phyloP scores from a whole-genome alignment of 805 yeast species.

The Suhomyces tanzawaensis region DNA sequence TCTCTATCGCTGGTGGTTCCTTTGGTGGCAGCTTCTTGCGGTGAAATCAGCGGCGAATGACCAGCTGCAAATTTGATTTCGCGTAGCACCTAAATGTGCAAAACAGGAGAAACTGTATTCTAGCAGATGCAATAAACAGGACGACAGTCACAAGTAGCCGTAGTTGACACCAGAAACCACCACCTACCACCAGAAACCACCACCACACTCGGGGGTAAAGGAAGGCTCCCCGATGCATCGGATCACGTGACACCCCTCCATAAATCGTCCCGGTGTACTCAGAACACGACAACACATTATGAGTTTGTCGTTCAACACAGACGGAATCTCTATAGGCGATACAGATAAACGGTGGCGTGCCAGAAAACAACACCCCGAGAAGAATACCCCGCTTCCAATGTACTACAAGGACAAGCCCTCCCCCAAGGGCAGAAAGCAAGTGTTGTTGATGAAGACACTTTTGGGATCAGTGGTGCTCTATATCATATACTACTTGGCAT shows the following conservation, averaged over 20 bases:
- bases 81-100: no score
- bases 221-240: no score
- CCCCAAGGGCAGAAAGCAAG: constrained; percentile 7
- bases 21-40: no score
- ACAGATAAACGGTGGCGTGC: constrained; percentile 19
- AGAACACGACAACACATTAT: constrained; percentile 1
- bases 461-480: constrained; percentile 42
- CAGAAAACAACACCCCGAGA: constrained; percentile 9
- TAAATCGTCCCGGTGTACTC: background rate
- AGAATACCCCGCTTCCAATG: constrained; percentile 24
- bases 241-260: constrained; percentile 14
- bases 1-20: no score
- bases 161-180: no score
- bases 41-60: no score
- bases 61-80: no score
- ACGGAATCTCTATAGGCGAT: constrained; percentile 11
- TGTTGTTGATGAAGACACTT: constrained; percentile 45
- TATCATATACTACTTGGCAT: constrained; percentile 27
- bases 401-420: constrained; percentile 36
- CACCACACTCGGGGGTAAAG: no score
- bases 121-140: no score
- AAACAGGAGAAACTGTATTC: no score
- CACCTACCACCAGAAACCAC: no score
- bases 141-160: no score
- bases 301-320: constrained; percentile 11